phyloP scores from a whole-genome alignment of 2,329 filamentous ascomycete species.

The Chrysosphaeria jannelii region DNA sequence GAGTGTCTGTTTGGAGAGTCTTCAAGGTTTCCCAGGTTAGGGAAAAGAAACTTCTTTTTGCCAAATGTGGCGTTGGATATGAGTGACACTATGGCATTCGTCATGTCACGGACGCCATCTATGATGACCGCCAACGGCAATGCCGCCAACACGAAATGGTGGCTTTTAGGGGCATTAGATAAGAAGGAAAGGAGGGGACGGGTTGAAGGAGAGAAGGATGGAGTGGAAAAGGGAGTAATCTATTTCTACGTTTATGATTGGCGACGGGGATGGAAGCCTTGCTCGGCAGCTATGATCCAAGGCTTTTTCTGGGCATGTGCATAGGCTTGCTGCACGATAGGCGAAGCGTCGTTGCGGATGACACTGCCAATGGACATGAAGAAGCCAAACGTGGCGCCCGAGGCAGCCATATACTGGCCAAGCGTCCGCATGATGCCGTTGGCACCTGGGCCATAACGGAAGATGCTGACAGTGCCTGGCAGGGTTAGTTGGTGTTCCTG shows the following conservation, averaged over 20 bases:
- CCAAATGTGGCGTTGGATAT: too few relatives aligned
- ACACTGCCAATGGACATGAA: conserved; percentile 98
- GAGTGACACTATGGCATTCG: too few relatives aligned
- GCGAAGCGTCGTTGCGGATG: conserved; percentile 59
- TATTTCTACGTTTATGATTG: not conserved
- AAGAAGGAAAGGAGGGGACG: too few relatives aligned
- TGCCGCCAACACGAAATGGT: too few relatives aligned
- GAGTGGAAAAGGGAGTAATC: not conserved
- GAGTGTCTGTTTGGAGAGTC: too few relatives aligned
- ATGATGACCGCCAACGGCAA: too few relatives aligned
- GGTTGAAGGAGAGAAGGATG: too few relatives aligned
- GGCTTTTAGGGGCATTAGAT: too few relatives aligned
- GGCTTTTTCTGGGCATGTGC: conserved; percentile 42
- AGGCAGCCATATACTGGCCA: conserved; percentile 89
- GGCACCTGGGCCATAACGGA: conserved; percentile 74
- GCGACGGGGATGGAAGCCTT: not conserved
- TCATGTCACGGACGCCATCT: too few relatives aligned
- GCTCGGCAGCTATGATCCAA: conserved; percentile 24
- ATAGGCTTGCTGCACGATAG: conserved; percentile 46
- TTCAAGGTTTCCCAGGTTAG: too few relatives aligned
- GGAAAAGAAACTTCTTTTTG: too few relatives aligned
- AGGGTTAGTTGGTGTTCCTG: not conserved
- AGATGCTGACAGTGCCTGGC: conserved; percentile 75
- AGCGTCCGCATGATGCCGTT: conserved; percentile 85
- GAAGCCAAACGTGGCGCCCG: conserved; percentile 87